These are phyloP conservation scores for Speleostelium caveatum DNA, from an alignment of 78 protist genomes.

Conservation along the genomic window DNA sequence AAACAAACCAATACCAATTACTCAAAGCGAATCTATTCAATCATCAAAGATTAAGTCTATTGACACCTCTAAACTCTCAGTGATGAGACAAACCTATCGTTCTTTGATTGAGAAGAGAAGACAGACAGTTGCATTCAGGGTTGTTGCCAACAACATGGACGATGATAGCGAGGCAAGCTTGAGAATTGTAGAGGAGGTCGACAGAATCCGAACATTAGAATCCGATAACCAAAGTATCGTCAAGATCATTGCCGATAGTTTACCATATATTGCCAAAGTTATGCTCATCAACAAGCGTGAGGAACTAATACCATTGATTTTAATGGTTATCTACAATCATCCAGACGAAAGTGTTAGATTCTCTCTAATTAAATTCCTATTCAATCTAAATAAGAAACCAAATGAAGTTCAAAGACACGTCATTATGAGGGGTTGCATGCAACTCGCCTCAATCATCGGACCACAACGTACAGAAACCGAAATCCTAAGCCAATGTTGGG, in stretches of 20 bases:
- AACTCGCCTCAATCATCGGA: conserved; percentile 75
- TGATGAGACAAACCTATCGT: conserved; percentile 60
- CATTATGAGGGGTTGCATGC: conserved; percentile 77
- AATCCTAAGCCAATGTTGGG: conserved; percentile 71
- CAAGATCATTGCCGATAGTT: conserved; percentile 40
- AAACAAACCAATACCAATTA: background rate
- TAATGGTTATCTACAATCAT: conserved; percentile 58
- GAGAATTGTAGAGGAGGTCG: conserved; percentile 65
- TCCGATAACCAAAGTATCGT: conserved; percentile 47
- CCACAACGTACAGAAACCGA: conserved; percentile 76
- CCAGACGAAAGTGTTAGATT: conserved; percentile 75
- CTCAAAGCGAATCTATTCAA: background rate
- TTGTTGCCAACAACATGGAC: conserved; percentile 37
- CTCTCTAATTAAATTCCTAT: conserved; percentile 63
- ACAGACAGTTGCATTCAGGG: conserved; percentile 68
- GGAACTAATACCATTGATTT: conserved; percentile 76
- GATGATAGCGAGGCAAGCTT: conserved; percentile 42
- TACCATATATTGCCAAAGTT: conserved; percentile 80
- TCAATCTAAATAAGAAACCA: conserved; percentile 81
- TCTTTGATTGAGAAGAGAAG: conserved; percentile 57
- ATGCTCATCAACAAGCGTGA: conserved; percentile 74
- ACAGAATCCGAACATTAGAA: conserved; percentile 29
- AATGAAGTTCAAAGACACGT: conserved; percentile 78
- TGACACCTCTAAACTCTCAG: background rate
- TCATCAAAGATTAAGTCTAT: background rate